These are phyloP conservation scores for Cercospora nicotianae DNA, from an alignment of 2,329 filamentous ascomycete species.

Conservation along the genomic window DNA sequence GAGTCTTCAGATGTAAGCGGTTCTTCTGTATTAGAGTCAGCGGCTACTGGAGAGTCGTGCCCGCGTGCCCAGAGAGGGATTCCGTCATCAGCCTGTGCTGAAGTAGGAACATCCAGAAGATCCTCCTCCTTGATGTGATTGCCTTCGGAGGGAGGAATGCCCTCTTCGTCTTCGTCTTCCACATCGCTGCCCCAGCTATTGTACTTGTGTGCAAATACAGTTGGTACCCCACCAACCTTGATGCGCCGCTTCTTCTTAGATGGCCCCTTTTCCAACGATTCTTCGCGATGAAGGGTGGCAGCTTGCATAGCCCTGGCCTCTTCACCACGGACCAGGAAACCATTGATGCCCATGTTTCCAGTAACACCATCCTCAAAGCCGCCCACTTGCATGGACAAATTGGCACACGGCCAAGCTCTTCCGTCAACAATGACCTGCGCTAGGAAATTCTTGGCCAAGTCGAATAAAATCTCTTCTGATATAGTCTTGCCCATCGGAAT, in stretches of 20 bases:
- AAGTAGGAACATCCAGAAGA: constrained; percentile 12
- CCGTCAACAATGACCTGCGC: constrained; percentile 77
- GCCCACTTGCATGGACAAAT: constrained; percentile 83
- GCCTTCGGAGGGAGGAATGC: constrained; percentile 12
- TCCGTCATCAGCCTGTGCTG: constrained; percentile 10
- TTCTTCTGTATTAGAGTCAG: not conserved
- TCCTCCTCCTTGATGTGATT: constrained; percentile 3
- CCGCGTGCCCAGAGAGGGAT: constrained; percentile 23
- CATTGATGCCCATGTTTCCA: constrained; percentile 81
- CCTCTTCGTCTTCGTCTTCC: constrained; percentile 15
- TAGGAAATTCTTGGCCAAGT: constrained; percentile 73
- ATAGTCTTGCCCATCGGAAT: constrained; percentile 75
- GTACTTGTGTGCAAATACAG: constrained; percentile 38
- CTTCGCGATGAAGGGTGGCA: constrained; percentile 26
- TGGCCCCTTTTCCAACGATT: constrained; percentile 30
- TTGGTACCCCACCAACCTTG: constrained; percentile 38
- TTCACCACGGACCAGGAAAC: constrained; percentile 72
- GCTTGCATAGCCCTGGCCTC: constrained; percentile 53
- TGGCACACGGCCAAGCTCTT: constrained; percentile 84
- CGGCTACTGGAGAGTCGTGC: not conserved
- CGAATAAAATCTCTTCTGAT: constrained; percentile 70
- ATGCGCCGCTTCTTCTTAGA: constrained; percentile 41
- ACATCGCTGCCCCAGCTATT: constrained; percentile 26
- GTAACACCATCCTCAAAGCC: constrained; percentile 86
- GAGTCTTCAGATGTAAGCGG: constrained; percentile 33